Base-by-base conservation (phyloP, 306 rosid genomes). In the Notholithocarpus densiflorus region DNA sequence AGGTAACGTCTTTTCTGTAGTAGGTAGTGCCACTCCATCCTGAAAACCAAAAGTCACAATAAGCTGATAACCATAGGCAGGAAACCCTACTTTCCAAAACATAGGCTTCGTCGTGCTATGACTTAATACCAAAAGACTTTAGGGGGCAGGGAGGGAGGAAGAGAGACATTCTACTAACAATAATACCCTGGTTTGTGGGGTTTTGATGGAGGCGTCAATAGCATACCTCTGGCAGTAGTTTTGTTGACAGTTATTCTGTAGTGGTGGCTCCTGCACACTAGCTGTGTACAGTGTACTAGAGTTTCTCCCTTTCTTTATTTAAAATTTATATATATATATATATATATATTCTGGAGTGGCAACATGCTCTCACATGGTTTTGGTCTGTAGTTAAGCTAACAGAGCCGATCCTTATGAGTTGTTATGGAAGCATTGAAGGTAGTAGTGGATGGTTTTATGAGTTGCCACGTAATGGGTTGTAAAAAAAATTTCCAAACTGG, bases 1-100 rank as follows among this genome's bases (percentile, higher is more conserved):
- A 81, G 98, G 94, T 84, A 95, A 83, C 64, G 97, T 95, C 86
- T 89, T 95, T 68, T 71, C 90, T 45, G 96, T 95, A 72, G 82
- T 73, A 60, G 98, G 94, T 71, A 95, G 75, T 75, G 97, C 86
- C 68, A 90, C 97, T 85, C 98, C 98, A 70, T 95, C 98, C 96
- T 95, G 87, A 62, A 86, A 79, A 87, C 68, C 79, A 84, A 68
- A 83, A 75, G 21, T 24, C 45, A 83, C 60, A 62, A 75, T 21
- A 26, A 76, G 80, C 73, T 73, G 72, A 79, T 79, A 52, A 79
- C 56, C 54, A 77, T n/a, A 74, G 78, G 66, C 24, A 62, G 60
- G 48, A 31, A 45, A 64, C 37, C 60, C 34, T 76, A 68, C 62
- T 62, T 71, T 43, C 66, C 73, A 52, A 62, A 77, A 57, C 73